Evolutionary conservation across 192 early-diverging fungal genomes (phyloP).

Genomic region (Coemansia sp.): DNA sequence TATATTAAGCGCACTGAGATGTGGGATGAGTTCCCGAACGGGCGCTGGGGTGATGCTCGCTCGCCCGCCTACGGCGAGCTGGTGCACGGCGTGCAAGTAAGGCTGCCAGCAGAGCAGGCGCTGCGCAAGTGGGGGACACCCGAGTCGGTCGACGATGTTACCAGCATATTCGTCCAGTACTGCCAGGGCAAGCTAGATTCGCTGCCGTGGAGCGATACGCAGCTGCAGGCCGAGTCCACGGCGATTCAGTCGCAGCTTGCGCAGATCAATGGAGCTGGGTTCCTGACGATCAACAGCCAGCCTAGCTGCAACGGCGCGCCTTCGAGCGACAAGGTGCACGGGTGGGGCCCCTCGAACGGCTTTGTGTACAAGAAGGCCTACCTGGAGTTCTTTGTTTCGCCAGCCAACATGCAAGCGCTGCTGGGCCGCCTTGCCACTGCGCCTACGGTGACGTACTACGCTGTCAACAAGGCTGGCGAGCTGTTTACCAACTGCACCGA

Average conservation of each 20-base stretch:
- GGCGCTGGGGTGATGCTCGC: slow-evolving; percentile 95
- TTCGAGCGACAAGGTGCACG: slow-evolving; percentile 75
- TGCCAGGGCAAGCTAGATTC: slow-evolving; percentile 74
- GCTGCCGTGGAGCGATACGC: slow-evolving; percentile 91
- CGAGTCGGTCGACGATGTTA: slow-evolving; percentile 63
- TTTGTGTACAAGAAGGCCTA: slow-evolving; percentile 98
- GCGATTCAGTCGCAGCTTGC: slow-evolving; percentile 69
- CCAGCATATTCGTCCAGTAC: slow-evolving; percentile 78
- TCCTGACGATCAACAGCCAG: slow-evolving; percentile 95
- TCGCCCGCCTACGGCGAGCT: slow-evolving; percentile 88
- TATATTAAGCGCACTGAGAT: slow-evolving; percentile 90
- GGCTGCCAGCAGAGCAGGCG: slow-evolving; percentile 75
- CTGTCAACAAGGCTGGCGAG: slow-evolving; percentile 88
- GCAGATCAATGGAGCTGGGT: slow-evolving; percentile 78
- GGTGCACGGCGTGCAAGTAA: slow-evolving; percentile 78
- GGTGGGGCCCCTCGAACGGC: slow-evolving; percentile 96
- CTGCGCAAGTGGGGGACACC: slow-evolving; percentile 83
- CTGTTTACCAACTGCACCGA: slow-evolving; percentile 83
- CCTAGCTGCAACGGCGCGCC: slow-evolving; percentile 88
- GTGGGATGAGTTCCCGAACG: slow-evolving; percentile 99
- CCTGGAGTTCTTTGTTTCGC: slow-evolving; percentile 92
- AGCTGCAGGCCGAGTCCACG: slow-evolving; percentile 76
- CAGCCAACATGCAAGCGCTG: slow-evolving; percentile 65
- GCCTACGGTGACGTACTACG: slow-evolving; percentile 82
- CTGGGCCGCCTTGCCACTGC: slow-evolving; percentile 57